A percentile compares a stretch with the other conserved stretches of the same genome.
Evolutionary conservation across 257 asterid species (phyloP).

Genomic region (Striga asiatica): DNA sequence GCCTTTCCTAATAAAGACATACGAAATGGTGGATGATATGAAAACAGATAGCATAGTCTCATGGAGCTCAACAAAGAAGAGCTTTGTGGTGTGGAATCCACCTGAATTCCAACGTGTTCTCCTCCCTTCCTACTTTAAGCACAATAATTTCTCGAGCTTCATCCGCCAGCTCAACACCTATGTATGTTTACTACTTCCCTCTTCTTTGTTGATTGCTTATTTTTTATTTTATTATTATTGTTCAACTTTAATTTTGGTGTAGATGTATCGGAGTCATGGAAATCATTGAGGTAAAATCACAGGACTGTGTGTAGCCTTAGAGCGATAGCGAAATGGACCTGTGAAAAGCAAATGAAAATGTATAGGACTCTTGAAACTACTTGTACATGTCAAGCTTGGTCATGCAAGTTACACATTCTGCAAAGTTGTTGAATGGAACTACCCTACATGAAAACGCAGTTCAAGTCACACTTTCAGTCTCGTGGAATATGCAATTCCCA

Average conservation of each 20-base stretch:
- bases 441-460: too few relatives aligned
- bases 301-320: too few relatives aligned
- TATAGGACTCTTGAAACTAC: too few relatives aligned
- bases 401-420: too few relatives aligned
- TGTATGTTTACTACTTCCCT: slow-evolving; percentile 32
- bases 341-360: too few relatives aligned
- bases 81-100: slow-evolving; percentile 89
- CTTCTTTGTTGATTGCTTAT: background rate
- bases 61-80: slow-evolving; percentile 53
- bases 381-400: too few relatives aligned
- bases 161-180: slow-evolving; percentile 95
- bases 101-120: slow-evolving; percentile 76
- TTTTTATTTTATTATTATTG: slow-evolving; percentile 11
- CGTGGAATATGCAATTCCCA: too few relatives aligned
- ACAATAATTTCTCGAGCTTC: slow-evolving; percentile 88
- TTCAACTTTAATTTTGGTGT: background rate
- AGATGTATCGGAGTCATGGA: too few relatives aligned
- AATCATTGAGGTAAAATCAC: too few relatives aligned
- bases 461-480: too few relatives aligned
- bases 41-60: slow-evolving; percentile 67
- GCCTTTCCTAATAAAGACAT: slow-evolving; percentile 71
- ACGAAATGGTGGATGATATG: slow-evolving; percentile 84
- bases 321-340: too few relatives aligned
- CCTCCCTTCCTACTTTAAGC: slow-evolving; percentile 78
- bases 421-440: too few relatives aligned